Conservation (phyloP, 2,329 filamentous ascomycete species). For the Dactylellina cionopaga region DNA sequence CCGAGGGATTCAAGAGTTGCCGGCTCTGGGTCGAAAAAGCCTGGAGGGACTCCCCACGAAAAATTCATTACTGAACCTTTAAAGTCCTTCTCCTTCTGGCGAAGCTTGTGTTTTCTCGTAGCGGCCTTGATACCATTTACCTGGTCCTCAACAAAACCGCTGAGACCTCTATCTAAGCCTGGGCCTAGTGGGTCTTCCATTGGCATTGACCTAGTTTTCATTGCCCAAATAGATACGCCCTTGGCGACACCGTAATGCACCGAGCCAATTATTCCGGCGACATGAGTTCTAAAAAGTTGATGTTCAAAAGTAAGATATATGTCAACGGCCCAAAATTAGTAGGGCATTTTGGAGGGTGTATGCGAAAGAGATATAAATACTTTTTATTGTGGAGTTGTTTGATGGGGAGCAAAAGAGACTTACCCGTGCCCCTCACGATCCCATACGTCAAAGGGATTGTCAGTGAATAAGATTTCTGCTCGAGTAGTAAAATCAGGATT, state of each 20-base stretch:
- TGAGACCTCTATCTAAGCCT: too few species aligned
- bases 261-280: slow-evolving; percentile 5
- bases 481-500: background rate
- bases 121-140: background rate
- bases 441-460: background rate
- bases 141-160: too few species aligned
- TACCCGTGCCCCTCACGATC: slow-evolving; percentile 4
- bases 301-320: background rate
- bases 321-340: background rate
- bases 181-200: background rate
- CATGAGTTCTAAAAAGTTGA: background rate
- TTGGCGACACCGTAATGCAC: background rate
- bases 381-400: too few species aligned
- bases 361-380: too few species aligned
- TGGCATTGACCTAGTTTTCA: background rate
- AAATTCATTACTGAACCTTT: slow-evolving; percentile 5
- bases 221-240: background rate
- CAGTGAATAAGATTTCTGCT: background rate
- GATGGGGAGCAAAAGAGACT: too few species aligned
- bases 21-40: background rate
- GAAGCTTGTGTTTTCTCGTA: background rate
- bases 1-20: background rate
- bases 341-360: too few species aligned
- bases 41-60: background rate
- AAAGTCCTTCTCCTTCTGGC: background rate